phyloP scores from a whole-genome alignment of 257 asterid genomes.

The Striga asiatica region DNA sequence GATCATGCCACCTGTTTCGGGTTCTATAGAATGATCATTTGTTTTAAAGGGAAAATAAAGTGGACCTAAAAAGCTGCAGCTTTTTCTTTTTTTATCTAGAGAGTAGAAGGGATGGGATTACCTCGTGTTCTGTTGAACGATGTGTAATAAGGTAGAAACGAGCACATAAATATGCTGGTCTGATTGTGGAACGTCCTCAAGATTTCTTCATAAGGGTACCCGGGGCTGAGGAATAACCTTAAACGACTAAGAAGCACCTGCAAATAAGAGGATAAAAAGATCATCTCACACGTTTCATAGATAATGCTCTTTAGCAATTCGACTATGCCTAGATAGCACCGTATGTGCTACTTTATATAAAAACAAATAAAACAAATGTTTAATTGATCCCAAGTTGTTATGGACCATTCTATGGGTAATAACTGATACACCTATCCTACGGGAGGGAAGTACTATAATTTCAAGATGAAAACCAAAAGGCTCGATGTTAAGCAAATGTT shows the following conservation, averaged over 20 bases:
- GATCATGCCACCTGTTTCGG: conserved; percentile 72
- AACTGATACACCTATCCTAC: background rate
- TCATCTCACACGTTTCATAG: background rate
- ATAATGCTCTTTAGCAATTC: background rate
- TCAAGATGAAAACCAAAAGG: background rate
- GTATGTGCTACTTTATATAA: no score
- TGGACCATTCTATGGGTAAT: no score
- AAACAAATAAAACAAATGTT: background rate
- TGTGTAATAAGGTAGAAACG: conserved; percentile 68
- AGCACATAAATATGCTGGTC: conserved; percentile 86
- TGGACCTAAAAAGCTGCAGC: no score
- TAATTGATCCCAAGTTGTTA: background rate
- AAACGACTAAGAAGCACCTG: conserved; percentile 88
- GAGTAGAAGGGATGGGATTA: no score
- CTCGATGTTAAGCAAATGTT: background rate
- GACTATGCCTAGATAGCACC: background rate
- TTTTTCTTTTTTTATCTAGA: no score
- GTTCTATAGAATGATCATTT: background rate
- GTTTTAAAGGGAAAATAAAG: background rate
- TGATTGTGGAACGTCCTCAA: conserved; percentile 85
- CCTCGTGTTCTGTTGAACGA: conserved; percentile 87
- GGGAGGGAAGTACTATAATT: background rate
- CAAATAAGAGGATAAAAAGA: conserved; percentile 1
- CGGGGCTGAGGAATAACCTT: conserved; percentile 85
- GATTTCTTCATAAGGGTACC: conserved; percentile 91